A percentile compares a stretch with the other conserved stretches of the same genome.
Conservation (phyloP, 2,329 filamentous ascomycete genomes). For the Rhynchosporium graminicola region DNA sequence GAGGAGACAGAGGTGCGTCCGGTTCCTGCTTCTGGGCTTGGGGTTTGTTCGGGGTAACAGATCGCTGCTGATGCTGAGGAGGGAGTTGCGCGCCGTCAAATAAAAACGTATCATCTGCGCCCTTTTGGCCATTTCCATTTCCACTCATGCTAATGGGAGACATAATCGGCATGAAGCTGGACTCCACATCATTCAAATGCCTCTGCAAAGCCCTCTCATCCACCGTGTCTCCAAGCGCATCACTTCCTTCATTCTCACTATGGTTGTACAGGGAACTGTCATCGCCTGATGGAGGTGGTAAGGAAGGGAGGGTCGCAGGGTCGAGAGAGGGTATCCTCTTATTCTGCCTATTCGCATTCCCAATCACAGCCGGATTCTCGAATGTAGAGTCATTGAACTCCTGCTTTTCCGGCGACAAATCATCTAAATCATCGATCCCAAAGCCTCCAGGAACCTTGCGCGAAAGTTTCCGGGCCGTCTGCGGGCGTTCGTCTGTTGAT, state of each 20-base stretch:
- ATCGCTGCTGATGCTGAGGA: slow-evolving; percentile 1
- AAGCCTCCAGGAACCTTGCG: slow-evolving; percentile 36
- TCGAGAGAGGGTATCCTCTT: slow-evolving; percentile 32
- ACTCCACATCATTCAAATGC: slow-evolving; percentile 64
- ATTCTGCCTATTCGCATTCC: slow-evolving; percentile 25
- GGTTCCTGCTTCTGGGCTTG: not conserved
- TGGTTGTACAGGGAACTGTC: slow-evolving; percentile 37
- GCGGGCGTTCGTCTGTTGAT: slow-evolving; percentile 30
- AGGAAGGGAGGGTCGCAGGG: slow-evolving; percentile 31
- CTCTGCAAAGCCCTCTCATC: slow-evolving; percentile 41
- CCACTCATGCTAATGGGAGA: slow-evolving; percentile 55
- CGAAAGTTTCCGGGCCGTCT: slow-evolving; percentile 35
- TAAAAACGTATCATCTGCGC: slow-evolving; percentile 59
- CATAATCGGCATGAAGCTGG: slow-evolving; percentile 60
- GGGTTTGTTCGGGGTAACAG: slow-evolving; percentile 12
- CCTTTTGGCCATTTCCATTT: slow-evolving; percentile 36
- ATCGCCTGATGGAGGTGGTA: slow-evolving; percentile 33
- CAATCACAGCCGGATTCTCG: slow-evolving; percentile 26
- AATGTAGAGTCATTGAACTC: slow-evolving; percentile 35
- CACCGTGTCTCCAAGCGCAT: slow-evolving; percentile 32
- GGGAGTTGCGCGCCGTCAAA: slow-evolving; percentile 48
- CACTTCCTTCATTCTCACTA: slow-evolving; percentile 34
- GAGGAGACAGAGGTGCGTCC: slow-evolving; percentile 27
- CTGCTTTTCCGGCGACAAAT: slow-evolving; percentile 34
- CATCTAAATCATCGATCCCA: slow-evolving; percentile 35